Percentiles rank a stretch among this genome's conserved stretches.
These are phyloP conservation scores for Gonapodya sp. DNA, from an alignment of 192 early-diverging fungal genomes.

Conservation along the genomic window DNA sequence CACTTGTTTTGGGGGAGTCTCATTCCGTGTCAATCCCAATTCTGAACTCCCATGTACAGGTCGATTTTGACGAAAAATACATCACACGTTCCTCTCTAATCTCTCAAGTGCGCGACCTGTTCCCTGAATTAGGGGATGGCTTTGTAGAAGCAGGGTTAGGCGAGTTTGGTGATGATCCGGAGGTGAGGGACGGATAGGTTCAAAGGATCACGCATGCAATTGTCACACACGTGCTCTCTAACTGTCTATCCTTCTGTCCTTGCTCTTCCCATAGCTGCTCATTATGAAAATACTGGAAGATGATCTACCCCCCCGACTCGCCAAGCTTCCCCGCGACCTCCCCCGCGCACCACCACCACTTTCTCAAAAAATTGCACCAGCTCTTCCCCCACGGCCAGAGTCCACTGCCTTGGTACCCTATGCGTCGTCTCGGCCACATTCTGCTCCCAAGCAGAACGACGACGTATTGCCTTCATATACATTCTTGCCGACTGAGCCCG, in stretches of 20 bases:
- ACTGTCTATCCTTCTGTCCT: no score
- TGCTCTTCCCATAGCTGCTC: conserved; percentile 51
- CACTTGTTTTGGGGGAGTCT: no score
- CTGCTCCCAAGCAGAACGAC: not conserved
- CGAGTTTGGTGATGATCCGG: conserved; percentile 51
- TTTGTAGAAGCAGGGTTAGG: conserved; percentile 83
- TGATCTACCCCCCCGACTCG: conserved; percentile 55
- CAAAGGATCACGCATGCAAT: not conserved
- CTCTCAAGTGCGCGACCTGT: conserved; percentile 75
- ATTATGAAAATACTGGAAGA: conserved; percentile 74
- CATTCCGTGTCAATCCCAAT: conserved; percentile 12
- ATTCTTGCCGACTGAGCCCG: not conserved
- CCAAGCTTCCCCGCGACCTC: conserved; percentile 52
- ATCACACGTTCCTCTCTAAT: conserved; percentile 50
- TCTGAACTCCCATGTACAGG: conserved; percentile 2
- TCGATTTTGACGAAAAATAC: conserved; percentile 28
- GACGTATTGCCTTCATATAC: not conserved
- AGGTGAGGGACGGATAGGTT: no score
- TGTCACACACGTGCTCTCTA: not conserved
- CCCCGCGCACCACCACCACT: conserved; percentile 22
- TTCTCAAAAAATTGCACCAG: not conserved
- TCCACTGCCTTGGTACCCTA: not conserved
- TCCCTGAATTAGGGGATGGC: conserved; percentile 80
- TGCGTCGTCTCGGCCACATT: no score
- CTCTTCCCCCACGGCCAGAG: not conserved